Evolutionary conservation across 225 moss, liverwort and hornwort species (phyloP).

Genomic region (Sphagnum tenellum): DNA sequence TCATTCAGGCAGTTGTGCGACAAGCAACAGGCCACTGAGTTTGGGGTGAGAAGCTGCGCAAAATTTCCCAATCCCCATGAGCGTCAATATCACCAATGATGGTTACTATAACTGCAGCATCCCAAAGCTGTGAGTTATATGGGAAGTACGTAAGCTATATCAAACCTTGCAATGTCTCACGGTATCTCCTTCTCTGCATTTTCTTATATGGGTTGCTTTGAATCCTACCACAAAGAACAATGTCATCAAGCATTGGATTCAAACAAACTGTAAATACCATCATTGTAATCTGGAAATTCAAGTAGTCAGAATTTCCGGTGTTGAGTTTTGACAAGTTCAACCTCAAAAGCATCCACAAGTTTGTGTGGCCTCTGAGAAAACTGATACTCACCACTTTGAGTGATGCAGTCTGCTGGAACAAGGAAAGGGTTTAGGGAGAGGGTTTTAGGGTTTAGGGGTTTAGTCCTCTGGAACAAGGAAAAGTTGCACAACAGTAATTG

Average conservation of each 20-base stretch:
- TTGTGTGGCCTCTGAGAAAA: conserved; percentile 13
- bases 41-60: conserved; percentile 34
- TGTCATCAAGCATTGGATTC: too few species aligned
- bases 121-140: conserved; percentile 5
- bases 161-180: too few species aligned
- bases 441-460: too few species aligned
- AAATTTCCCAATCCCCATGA: conserved; percentile 46
- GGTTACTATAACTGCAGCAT: conserved; percentile 18
- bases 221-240: too few species aligned
- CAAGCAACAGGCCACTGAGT: conserved; percentile 61
- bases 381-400: not conserved
- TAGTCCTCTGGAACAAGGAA: not conserved
- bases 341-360: conserved; percentile 39
- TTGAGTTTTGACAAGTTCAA: conserved; percentile 36
- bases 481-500: conserved; percentile 15
- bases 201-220: too few species aligned
- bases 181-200: too few species aligned
- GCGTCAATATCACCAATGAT: conserved; percentile 44
- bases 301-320: too few species aligned
- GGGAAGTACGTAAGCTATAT: conserved; percentile 9
- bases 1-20: conserved; percentile 30
- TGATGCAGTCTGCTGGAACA: too few species aligned
- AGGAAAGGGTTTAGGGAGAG: too few species aligned
- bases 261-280: too few species aligned
- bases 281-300: too few species aligned